Conservation (phyloP, 2,329 filamentous ascomycete genomes). For the Fusarium sp. region DNA sequence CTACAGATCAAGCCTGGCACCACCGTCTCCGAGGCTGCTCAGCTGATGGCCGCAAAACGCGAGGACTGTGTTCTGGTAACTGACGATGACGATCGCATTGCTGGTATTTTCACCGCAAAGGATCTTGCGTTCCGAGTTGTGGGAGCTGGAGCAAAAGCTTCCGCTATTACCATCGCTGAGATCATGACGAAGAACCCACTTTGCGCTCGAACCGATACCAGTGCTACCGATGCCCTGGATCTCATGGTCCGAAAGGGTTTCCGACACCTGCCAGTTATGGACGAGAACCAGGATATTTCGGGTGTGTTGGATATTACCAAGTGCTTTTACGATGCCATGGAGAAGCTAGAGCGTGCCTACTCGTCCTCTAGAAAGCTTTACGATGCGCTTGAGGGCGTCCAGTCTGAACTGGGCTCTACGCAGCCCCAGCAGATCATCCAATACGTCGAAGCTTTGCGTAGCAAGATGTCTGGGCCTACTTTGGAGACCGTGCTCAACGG, state of each 20-base stretch:
- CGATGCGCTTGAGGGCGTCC: conserved; percentile 95
- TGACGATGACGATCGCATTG: conserved; percentile 96
- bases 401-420: conserved; percentile 93
- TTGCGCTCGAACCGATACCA: conserved; percentile 96
- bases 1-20: conserved; percentile 97
- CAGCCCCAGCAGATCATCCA: conserved; percentile 99
- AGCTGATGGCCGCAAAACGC: conserved; percentile 98
- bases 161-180: conserved; percentile 90
- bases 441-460: conserved; percentile 93
- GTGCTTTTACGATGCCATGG: conserved; percentile 99
- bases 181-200: conserved; percentile 99
- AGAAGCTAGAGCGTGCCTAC: conserved; percentile 97
- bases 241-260: conserved; percentile 99
- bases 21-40: conserved; percentile 93
- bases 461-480: conserved; percentile 98
- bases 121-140: conserved; percentile 98
- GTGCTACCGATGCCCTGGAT: conserved; percentile 95
- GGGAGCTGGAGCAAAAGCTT: conserved; percentile 87
- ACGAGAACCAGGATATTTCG: conserved; percentile 99
- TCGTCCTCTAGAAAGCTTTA: conserved; percentile 98
- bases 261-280: conserved; percentile 97
- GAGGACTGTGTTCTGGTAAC: conserved; percentile 98
- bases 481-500: conserved; percentile 94
- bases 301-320: conserved; percentile 99
- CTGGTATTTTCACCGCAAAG: conserved; percentile 98